Evolutionary conservation across 2,329 filamentous ascomycete genomes (phyloP).

Genomic region (Sporothrix globosa): DNA sequence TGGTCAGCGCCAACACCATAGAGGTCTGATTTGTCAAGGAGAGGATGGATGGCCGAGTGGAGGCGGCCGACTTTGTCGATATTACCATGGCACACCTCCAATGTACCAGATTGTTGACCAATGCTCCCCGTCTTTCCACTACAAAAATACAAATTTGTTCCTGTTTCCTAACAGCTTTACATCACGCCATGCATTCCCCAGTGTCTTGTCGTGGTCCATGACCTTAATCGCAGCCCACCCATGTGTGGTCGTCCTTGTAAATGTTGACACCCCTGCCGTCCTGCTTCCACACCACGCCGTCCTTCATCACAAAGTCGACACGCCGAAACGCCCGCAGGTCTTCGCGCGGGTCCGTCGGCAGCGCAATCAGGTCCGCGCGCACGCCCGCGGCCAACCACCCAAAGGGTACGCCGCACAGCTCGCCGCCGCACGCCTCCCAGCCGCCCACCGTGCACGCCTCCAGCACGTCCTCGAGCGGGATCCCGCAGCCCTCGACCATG

Average conservation of each 20-base stretch:
- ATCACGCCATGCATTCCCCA: no score
- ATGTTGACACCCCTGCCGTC: constrained; percentile 37
- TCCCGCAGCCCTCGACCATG: constrained; percentile 53
- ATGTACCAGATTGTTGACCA: no score
- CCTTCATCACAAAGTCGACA: constrained; percentile 62
- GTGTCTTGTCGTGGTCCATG: no score
- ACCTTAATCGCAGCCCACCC: not conserved
- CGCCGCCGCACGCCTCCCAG: constrained; percentile 59
- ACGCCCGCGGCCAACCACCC: constrained; percentile 54
- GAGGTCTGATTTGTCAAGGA: no score
- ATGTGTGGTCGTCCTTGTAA: constrained; percentile 28
- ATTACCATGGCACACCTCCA: no score
- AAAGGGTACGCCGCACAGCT: constrained; percentile 56
- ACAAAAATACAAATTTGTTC: no score
- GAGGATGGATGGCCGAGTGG: no score
- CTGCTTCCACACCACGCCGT: constrained; percentile 55
- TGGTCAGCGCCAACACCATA: not conserved
- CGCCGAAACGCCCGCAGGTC: constrained; percentile 37
- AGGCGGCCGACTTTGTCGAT: no score
- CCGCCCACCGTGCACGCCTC: constrained; percentile 56
- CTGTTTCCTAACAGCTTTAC: no score
- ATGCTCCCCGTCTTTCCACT: no score
- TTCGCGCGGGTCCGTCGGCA: constrained; percentile 47
- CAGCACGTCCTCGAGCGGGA: constrained; percentile 55
- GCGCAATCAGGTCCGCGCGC: constrained; percentile 56